Evolutionary conservation across 1,284 basidiomycete genomes (phyloP), one percentile per base, ranked within the genome.

Genomic region (Earliella scabrosa): DNA sequence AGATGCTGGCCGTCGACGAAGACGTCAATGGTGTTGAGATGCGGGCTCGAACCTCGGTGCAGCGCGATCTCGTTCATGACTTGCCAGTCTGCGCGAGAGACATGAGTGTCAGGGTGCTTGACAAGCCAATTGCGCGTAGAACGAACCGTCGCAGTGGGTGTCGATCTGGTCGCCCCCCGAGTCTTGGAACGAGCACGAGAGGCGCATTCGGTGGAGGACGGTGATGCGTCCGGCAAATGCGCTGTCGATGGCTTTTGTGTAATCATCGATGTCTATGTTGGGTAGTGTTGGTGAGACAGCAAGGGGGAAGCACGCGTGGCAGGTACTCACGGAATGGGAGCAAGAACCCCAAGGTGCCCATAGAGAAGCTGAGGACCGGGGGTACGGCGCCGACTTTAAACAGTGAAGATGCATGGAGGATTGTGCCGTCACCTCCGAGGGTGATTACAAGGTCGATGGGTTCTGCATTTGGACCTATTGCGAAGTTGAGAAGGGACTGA

Each of bases 51-150:
- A 4, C 96, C 96, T 21, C 96, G 86, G 72, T 98, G 97, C 21
- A 98, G 78, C 10, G 94, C 88, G 52, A 98, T 87, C 74, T 98
- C 97, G 69, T 98, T 98, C 94, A 98, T 97, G 32, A 97, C 94
- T 73, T 98, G 95, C 86, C 93, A 93, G 60, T 92, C 95, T 86
- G 66, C 35, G 32, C 16, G n/a, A 18, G 29, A 21, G 27, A 23
- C 13, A 49, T 46, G 34, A 51, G 58, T 18, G 13, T 13, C 13
- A 6, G 29, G 29, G 29, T 31, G n/a, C n/a, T n/a, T n/a, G n/a
- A n/a, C n/a, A n/a, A n/a, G n/a, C n/a, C n/a, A n/a, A n/a, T n/a
- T n/a, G n/a, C n/a, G n/a, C n/a, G n/a, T 13, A 21, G 10, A 39
- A 27, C 78, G 31, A 49, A 88, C 87, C 86, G 67, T 87, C 80